Evolutionary conservation across 306 rosid species (phyloP).

Genomic region (Prunus salicina): DNA sequence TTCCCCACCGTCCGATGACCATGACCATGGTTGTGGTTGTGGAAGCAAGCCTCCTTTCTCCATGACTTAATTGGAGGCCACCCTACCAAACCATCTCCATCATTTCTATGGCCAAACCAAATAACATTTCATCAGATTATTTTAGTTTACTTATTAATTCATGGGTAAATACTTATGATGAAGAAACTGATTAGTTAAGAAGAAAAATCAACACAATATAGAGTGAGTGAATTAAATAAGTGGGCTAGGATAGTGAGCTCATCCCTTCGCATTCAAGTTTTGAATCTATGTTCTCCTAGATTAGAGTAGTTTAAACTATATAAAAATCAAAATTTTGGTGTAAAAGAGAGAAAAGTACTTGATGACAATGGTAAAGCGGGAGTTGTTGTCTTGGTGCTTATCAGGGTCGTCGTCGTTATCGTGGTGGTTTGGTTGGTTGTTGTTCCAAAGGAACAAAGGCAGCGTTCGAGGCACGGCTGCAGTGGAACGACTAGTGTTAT

Average conservation of each 20-base stretch:
- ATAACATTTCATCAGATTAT: background rate
- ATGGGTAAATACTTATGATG: background rate
- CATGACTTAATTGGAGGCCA: conserved; percentile 74
- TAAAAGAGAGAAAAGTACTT: conserved; percentile 15
- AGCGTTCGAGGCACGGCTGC: conserved; percentile 44
- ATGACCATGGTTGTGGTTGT: conserved; percentile 2
- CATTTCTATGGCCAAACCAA: conserved; percentile 25
- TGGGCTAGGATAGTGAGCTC: background rate
- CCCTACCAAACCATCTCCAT: conserved; percentile 48
- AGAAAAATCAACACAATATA: too few species aligned
- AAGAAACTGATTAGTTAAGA: too few species aligned
- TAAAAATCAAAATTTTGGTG: background rate
- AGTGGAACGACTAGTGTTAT: background rate
- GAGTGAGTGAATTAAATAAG: too few species aligned
- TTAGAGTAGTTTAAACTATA: too few species aligned
- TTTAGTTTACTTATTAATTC: background rate
- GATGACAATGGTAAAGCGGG: background rate
- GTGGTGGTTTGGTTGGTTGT: conserved; percentile 36
- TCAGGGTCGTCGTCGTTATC: conserved; percentile 12
- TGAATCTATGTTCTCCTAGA: too few species aligned
- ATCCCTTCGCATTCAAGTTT: too few species aligned
- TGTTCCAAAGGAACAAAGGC: conserved; percentile 57
- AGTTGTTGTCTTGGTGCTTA: conserved; percentile 4
- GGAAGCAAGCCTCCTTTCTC: conserved; percentile 48
- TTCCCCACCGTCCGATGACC: conserved; percentile 23